Base-by-base conservation (phyloP, 495 filamentous ascomycete species). In the Penicillium longicatenatum region DNA sequence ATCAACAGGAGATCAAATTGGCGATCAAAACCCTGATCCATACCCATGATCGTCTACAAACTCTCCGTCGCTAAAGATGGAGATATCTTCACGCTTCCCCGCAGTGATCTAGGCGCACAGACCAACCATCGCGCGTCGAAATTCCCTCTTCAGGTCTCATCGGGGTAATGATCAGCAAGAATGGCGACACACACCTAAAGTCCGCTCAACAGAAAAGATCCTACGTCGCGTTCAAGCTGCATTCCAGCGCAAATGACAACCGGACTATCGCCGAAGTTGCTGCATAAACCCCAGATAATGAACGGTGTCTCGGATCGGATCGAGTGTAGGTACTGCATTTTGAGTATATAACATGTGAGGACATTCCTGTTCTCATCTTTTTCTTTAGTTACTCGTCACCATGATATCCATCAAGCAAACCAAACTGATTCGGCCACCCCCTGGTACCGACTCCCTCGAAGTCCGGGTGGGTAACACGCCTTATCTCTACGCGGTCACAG, bases 401-500 rank as follows among this genome's bases (percentile, higher is more conserved):
- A 58, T 58, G 55, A 22, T 58, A 24, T 58, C 55, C n/a, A n/a
- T 58, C 47, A 58, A 45, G 48, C 64, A 61, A 26, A 61, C 64
- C 16, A 67, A 54, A 19, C 54, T 47, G 8, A 67, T 67, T 30
- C 57, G 47, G 22, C 57, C 63, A 12, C 60, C 56, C n/a, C 14
- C 57, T 3, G 60, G 57, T 16, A 58, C 26, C 22, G 55, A 61
- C 24, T 39, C 30, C 16, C 11, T 37, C 5, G 41, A 48, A 12
- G 6, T 22, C 2, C 58, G 58, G 19, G n/a, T 41, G 11, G 55
- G 52, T n/a, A 55, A 51, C 16, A 43, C 47, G 20, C 49, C 12
- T 31, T 60, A 55, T 45, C 54, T 64, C 17, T 67, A 67, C 24
- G 57, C 58, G 4, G 41, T 68, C 12, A 63, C 65, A 20, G 62